phyloP scores from a whole-genome alignment of 1,284 basidiomycete genomes.

The Cutaneotrichosporon cavernicola region DNA sequence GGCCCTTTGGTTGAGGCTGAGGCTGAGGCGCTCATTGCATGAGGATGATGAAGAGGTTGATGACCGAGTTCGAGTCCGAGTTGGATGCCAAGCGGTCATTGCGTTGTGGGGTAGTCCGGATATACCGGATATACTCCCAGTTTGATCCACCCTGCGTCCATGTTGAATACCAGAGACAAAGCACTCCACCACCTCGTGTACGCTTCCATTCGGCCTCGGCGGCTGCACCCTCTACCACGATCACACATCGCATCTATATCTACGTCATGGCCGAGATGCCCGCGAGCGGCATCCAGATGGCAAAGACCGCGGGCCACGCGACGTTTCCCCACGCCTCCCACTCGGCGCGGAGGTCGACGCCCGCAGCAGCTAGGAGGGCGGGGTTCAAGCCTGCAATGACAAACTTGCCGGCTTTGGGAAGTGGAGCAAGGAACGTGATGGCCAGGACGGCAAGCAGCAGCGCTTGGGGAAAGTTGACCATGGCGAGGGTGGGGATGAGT shows the following conservation, averaged over 20 bases:
- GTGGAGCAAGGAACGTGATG: conserved; percentile 46
- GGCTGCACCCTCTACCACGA: too few relatives aligned
- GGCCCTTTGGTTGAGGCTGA: background rate
- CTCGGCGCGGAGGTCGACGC: conserved; percentile 33
- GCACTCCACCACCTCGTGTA: too few relatives aligned
- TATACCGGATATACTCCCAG: background rate
- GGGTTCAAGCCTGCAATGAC: conserved; percentile 7
- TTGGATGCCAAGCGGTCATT: background rate
- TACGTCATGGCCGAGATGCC: conserved; percentile 29
- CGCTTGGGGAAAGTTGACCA: conserved; percentile 86
- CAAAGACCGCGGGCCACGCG: conserved; percentile 41
- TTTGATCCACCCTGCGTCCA: too few relatives aligned
- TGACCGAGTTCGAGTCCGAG: background rate
- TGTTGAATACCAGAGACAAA: too few relatives aligned
- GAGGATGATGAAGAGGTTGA: background rate
- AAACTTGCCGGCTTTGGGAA: conserved; percentile 10
- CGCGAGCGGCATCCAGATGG: conserved; percentile 42
- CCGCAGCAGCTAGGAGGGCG: conserved; percentile 5
- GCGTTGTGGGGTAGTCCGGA: background rate
- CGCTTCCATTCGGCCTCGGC: too few relatives aligned
- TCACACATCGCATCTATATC: background rate
- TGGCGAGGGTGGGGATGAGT: conserved; percentile 75
- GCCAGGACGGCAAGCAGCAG: conserved; percentile 64
- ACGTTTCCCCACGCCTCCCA: conserved; percentile 49
- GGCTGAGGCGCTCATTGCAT: conserved; percentile 1